These are phyloP conservation scores for Trametes pubescens DNA, from an alignment of 1,284 basidiomycete genomes.

Conservation along the genomic window DNA sequence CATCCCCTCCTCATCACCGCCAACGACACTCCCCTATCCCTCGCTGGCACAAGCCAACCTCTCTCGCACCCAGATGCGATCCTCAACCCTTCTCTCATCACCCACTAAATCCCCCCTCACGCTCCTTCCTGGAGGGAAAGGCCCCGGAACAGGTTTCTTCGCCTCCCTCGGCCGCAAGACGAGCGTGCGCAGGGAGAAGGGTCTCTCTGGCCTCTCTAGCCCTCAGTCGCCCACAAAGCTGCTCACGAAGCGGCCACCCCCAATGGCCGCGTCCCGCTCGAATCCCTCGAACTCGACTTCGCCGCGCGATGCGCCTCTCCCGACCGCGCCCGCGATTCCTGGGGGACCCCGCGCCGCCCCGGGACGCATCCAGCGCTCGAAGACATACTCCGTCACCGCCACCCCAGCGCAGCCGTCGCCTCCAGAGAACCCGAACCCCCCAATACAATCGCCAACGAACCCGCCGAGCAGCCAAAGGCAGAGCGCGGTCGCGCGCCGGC, in stretches of 20 bases:
- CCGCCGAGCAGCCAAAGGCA: conserved; percentile 45
- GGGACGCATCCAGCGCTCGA: conserved; percentile 65
- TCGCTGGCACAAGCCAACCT: conserved; percentile 52
- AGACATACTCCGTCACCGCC: conserved; percentile 64
- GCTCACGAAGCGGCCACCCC: conserved; percentile 52
- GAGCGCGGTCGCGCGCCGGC: conserved; percentile 55
- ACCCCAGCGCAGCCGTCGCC: conserved; percentile 39
- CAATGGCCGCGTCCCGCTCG: conserved; percentile 35
- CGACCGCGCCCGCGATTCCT: conserved; percentile 61
- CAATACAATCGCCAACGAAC: conserved; percentile 7
- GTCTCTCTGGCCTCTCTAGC: conserved; percentile 31
- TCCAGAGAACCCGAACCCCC: conserved; percentile 9
- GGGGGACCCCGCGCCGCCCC: conserved; percentile 82
- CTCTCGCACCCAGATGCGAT: conserved; percentile 34
- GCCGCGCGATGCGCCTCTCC: conserved; percentile 46
- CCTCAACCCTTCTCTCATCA: conserved; percentile 43
- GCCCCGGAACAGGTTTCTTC: conserved; percentile 68
- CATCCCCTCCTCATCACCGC: conserved; percentile 59
- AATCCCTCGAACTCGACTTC: conserved; percentile 38
- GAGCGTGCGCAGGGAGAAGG: conserved; percentile 57
- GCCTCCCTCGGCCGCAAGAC: conserved; percentile 76
- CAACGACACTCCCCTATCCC: conserved; percentile 79
- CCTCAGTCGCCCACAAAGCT: conserved; percentile 47
- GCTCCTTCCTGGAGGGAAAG: conserved; percentile 44
- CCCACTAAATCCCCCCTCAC: conserved; percentile 44